phyloP scores from a whole-genome alignment of 2,329 filamentous ascomycete genomes.

The Fusarium dlaminii region DNA sequence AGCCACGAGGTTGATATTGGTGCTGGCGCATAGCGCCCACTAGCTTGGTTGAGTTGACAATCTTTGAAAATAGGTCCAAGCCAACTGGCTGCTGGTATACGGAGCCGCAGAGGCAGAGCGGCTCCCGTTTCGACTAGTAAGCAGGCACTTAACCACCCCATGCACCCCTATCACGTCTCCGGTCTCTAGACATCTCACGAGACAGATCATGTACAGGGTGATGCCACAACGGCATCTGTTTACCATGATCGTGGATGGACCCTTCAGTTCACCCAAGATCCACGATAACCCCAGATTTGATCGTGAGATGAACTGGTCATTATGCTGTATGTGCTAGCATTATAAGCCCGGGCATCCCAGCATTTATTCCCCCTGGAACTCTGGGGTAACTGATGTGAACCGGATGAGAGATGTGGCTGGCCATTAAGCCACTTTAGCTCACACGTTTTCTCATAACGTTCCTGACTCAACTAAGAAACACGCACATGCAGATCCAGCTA shows the following conservation, averaged over 20 bases:
- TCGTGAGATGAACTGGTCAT: conserved; percentile 3
- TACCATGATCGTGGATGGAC: conserved; percentile 19
- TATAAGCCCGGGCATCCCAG: neutral
- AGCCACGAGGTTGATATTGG: conserved; percentile 3
- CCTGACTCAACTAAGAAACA: conserved; percentile 17
- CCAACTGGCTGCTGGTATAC: conserved; percentile 4
- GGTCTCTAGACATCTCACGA: conserved; percentile 15
- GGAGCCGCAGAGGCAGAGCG: conserved; percentile 36
- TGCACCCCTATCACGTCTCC: neutral
- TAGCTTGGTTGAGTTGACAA: neutral
- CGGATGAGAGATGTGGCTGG: neutral
- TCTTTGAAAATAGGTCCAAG: neutral
- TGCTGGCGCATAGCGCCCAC: neutral
- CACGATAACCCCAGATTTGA: conserved; percentile 20
- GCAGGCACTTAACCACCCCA: neutral
- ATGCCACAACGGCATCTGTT: conserved; percentile 28
- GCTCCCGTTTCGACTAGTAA: conserved; percentile 18
- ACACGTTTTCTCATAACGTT: neutral
- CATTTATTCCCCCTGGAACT: neutral
- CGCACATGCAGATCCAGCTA: conserved; percentile 16
- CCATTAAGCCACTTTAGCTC: neutral
- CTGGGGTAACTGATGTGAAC: neutral
- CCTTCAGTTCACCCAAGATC: conserved; percentile 19
- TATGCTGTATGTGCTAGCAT: neutral
- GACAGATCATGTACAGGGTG: conserved; percentile 29